phyloP scores from a whole-genome alignment of 2,329 filamentous ascomycete genomes.

The Elsinoe necatrix region DNA sequence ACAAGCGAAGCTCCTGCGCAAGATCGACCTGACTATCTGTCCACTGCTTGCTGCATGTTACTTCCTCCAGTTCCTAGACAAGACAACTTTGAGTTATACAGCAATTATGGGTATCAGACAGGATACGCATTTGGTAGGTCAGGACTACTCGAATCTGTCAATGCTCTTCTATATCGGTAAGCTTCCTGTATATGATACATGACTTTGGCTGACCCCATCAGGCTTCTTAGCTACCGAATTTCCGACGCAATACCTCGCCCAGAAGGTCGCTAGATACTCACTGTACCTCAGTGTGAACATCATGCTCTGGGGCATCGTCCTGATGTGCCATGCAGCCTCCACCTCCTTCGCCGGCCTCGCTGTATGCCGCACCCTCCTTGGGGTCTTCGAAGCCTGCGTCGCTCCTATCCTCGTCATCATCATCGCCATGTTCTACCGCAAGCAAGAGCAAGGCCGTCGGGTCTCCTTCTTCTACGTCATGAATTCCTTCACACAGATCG shows the following conservation, averaged over 20 bases:
- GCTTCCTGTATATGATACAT: constrained; percentile 26
- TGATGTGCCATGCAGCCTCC: constrained; percentile 26
- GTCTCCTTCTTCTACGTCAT: constrained; percentile 21
- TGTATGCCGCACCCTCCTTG: constrained; percentile 26
- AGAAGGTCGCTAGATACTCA: constrained; percentile 10
- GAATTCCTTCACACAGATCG: constrained; percentile 22
- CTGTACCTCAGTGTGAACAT: constrained; percentile 25
- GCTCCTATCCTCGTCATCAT: constrained; percentile 18
- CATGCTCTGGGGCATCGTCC: constrained; percentile 26
- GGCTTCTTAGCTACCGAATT: constrained; percentile 21
- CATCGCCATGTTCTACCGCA: constrained; percentile 19
- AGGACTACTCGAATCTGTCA: constrained; percentile 20
- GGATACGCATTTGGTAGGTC: constrained; percentile 27
- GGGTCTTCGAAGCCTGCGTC: constrained; percentile 25
- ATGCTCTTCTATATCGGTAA: constrained; percentile 21
- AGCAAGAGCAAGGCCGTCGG: constrained; percentile 24
- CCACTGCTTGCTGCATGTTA: constrained; percentile 20
- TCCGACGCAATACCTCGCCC: constrained; percentile 17
- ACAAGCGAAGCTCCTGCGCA: constrained; percentile 19
- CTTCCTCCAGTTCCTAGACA: constrained; percentile 30
- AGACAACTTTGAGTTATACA: constrained; percentile 29
- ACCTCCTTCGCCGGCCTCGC: constrained; percentile 25
- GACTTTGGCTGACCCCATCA: neutral
- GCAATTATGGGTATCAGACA: constrained; percentile 30
- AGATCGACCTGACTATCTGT: constrained; percentile 24